These are phyloP conservation scores for Amanita rubescens DNA, from an alignment of 768 basidiomycete genomes.

Conservation along the genomic window DNA sequence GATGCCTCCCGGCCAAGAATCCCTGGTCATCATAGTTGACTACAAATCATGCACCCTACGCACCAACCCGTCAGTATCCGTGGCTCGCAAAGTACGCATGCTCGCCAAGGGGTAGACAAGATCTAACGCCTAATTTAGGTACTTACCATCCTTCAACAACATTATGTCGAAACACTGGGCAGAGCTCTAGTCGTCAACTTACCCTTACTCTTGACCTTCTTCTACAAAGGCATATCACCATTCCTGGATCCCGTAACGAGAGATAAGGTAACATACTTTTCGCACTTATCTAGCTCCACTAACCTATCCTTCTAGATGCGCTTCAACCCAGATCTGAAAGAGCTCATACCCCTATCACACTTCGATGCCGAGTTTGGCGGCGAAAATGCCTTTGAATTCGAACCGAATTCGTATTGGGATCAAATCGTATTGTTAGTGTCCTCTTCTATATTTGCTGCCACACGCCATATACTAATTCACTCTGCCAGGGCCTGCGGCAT, in stretches of 20 bases:
- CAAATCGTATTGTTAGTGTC: constrained; percentile 56
- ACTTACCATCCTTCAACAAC: constrained; percentile 75
- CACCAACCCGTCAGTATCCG: constrained; percentile 77
- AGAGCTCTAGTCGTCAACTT: constrained; percentile 80
- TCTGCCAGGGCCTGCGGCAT: constrained; percentile 44
- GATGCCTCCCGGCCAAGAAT: constrained; percentile 81
- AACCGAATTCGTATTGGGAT: constrained; percentile 71
- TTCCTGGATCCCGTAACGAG: constrained; percentile 85
- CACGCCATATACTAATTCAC: neutral
- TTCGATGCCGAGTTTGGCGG: constrained; percentile 84
- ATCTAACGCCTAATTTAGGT: constrained; percentile 30
- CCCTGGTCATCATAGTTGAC: constrained; percentile 78
- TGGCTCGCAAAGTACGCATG: constrained; percentile 58
- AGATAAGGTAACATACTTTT: constrained; percentile 52
- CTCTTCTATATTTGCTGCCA: neutral
- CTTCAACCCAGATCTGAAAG: constrained; percentile 77
- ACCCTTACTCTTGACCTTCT: constrained; percentile 64
- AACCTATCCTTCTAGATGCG: constrained; percentile 49
- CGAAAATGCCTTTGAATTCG: constrained; percentile 64
- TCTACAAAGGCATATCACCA: constrained; percentile 78
- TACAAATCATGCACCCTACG: constrained; percentile 77
- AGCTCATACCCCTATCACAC: constrained; percentile 67
- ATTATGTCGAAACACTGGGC: constrained; percentile 86
- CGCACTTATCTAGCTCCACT: neutral
- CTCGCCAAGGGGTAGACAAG: neutral